These are phyloP conservation scores for Kuraishia ogatae DNA, from an alignment of 805 yeast genomes.

Conservation along the genomic window DNA sequence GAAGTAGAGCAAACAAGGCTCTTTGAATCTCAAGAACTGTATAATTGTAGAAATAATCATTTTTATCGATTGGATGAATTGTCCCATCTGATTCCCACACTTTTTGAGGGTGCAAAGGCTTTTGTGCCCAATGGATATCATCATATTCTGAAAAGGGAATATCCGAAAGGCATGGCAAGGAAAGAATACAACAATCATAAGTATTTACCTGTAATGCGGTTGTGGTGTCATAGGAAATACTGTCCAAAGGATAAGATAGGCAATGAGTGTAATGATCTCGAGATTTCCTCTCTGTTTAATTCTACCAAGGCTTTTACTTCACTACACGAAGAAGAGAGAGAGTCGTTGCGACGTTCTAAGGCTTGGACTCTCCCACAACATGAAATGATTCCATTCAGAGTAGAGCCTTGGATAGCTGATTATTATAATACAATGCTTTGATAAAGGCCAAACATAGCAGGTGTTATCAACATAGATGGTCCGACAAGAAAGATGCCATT, in stretches of 20 bases:
- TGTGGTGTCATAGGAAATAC: constrained; percentile 38
- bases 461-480: background rate
- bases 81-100: constrained; percentile 38
- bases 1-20: constrained; percentile 7
- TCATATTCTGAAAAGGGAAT: constrained; percentile 39
- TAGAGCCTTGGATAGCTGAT: constrained; percentile 10
- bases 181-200: constrained; percentile 30
- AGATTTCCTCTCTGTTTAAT: constrained; percentile 20
- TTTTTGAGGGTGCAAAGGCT: constrained; percentile 47
- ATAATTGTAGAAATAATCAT: constrained; percentile 50
- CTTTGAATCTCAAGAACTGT: constrained; percentile 19
- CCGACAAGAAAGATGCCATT: background rate
- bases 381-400: constrained; percentile 7
- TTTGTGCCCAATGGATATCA: constrained; percentile 40
- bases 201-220: constrained; percentile 41
- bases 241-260: constrained; percentile 19
- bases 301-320: constrained; percentile 19
- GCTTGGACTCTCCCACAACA: background rate
- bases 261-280: constrained; percentile 21
- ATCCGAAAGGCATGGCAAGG: constrained; percentile 25
- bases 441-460: background rate
- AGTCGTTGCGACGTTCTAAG: constrained; percentile 7
- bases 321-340: constrained; percentile 19
- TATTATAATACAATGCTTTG: constrained; percentile 3
- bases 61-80: constrained; percentile 34